phyloP scores from a whole-genome alignment of 31 red algal species.

The Asparagopsis taxiformis region DNA sequence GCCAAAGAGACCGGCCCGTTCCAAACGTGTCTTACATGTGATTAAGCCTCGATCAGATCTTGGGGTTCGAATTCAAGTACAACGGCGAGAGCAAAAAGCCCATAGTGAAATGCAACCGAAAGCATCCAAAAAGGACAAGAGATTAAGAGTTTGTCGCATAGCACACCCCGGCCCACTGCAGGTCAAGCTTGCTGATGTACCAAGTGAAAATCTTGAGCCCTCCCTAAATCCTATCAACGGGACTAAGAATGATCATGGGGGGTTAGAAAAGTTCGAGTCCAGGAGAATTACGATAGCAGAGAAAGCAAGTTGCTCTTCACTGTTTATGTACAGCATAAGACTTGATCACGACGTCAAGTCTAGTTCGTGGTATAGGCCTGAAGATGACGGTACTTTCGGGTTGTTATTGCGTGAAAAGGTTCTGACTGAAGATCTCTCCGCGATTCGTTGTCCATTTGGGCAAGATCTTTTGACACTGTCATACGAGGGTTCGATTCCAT shows the following conservation, averaged over 20 bases:
- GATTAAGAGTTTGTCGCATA: slow-evolving; percentile 52
- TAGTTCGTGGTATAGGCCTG: not conserved
- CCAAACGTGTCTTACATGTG: slow-evolving; percentile 25
- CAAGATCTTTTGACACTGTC: slow-evolving; percentile 28
- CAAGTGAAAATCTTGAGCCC: no score
- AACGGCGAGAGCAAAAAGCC: not conserved
- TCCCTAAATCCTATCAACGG: no score
- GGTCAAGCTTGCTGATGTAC: not conserved
- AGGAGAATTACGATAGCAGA: not conserved
- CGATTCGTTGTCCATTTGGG: slow-evolving; percentile 51
- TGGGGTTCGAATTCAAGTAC: slow-evolving; percentile 11
- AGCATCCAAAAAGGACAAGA: slow-evolving; percentile 54
- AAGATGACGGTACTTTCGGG: slow-evolving; percentile 7
- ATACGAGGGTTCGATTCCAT: slow-evolving; percentile 21
- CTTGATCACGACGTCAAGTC: not conserved
- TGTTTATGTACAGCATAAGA: slow-evolving; percentile 11
- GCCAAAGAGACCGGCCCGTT: slow-evolving; percentile 40
- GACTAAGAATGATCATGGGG: no score
- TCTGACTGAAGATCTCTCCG: slow-evolving; percentile 33
- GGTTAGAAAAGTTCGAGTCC: not conserved
- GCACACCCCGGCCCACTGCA: slow-evolving; percentile 47
- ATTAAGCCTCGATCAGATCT: not conserved
- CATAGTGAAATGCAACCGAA: slow-evolving; percentile 20
- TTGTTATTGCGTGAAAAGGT: slow-evolving; percentile 30
- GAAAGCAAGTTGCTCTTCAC: not conserved